Percentiles rank a stretch among this genome's conserved stretches.
These are phyloP conservation scores for Magnusiomyces magnusii DNA, from an alignment of 1,139 yeast species.

Conservation along the genomic window DNA sequence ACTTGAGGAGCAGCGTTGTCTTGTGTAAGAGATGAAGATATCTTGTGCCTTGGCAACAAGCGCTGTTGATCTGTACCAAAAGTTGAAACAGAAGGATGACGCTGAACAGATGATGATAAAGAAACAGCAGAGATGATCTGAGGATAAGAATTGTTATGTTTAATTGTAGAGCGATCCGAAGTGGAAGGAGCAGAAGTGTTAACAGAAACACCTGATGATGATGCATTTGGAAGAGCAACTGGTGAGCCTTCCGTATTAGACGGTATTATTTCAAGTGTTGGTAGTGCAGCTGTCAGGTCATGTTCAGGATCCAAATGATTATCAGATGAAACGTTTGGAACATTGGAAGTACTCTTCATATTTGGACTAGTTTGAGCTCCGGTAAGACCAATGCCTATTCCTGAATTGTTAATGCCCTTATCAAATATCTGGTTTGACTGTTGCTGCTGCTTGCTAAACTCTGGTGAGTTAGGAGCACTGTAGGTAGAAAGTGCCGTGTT, in stretches of 20 bases:
- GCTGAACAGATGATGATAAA: too few relatives aligned
- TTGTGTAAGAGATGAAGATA: background rate
- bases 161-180: background rate
- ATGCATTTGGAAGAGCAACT: background rate
- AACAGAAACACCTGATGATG: background rate
- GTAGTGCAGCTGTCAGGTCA: background rate
- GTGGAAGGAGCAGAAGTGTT: background rate
- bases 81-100: background rate
- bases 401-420: background rate
- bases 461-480: background rate
- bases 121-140: background rate
- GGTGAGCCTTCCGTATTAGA: background rate
- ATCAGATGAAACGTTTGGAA: background rate
- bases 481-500: background rate
- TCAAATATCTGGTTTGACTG: background rate
- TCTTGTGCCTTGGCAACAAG: background rate
- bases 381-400: constrained; percentile 4
- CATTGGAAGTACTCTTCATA: background rate
- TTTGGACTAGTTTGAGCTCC: constrained; percentile 2
- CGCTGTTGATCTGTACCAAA: background rate
- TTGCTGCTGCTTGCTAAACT: background rate
- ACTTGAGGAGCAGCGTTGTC: background rate
- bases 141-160: background rate
- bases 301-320: background rate
- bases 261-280: background rate